Evolutionary conservation across 2,329 filamentous ascomycete genomes (phyloP).

Genomic region (Xylariaceae sp.): DNA sequence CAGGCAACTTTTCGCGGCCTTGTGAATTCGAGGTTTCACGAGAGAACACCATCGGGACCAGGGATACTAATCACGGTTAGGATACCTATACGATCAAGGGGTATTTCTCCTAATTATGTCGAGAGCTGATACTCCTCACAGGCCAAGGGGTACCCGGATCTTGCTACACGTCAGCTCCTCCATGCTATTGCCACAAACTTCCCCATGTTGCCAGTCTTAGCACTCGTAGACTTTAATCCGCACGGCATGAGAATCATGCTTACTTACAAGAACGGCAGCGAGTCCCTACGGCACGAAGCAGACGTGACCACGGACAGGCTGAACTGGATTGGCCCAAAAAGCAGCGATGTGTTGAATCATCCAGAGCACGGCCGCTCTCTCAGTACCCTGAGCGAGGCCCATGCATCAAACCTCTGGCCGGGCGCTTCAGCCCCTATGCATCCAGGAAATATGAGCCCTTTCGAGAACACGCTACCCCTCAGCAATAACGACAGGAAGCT

Average conservation of each 20-base stretch:
- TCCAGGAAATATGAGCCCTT: background rate
- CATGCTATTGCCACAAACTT: constrained; percentile 42
- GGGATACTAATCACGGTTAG: constrained; percentile 64
- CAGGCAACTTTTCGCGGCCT: constrained; percentile 73
- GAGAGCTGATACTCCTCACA: constrained; percentile 29
- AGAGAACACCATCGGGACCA: constrained; percentile 40
- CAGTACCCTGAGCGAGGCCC: too few species aligned
- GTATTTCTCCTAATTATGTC: too few species aligned
- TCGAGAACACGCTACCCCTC: constrained; percentile 34
- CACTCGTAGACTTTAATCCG: constrained; percentile 69
- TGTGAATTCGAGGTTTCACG: constrained; percentile 51
- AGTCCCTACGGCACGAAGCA: constrained; percentile 54
- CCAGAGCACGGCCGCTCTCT: background rate
- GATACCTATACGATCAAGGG: background rate
- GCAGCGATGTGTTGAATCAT: constrained; percentile 34
- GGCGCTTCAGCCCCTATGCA: too few species aligned
- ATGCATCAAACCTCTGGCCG: background rate
- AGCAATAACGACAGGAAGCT: constrained; percentile 52
- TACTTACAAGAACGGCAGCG: constrained; percentile 69
- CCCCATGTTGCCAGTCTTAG: constrained; percentile 52
- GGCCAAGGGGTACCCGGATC: constrained; percentile 79
- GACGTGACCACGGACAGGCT: constrained; percentile 45
- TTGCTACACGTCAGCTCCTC: constrained; percentile 63
- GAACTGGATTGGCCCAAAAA: constrained; percentile 59
- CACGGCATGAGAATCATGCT: constrained; percentile 69